Evolutionary conservation across 1,139 yeast genomes (phyloP).

Genomic region (Oligophagozyma castellii): DNA sequence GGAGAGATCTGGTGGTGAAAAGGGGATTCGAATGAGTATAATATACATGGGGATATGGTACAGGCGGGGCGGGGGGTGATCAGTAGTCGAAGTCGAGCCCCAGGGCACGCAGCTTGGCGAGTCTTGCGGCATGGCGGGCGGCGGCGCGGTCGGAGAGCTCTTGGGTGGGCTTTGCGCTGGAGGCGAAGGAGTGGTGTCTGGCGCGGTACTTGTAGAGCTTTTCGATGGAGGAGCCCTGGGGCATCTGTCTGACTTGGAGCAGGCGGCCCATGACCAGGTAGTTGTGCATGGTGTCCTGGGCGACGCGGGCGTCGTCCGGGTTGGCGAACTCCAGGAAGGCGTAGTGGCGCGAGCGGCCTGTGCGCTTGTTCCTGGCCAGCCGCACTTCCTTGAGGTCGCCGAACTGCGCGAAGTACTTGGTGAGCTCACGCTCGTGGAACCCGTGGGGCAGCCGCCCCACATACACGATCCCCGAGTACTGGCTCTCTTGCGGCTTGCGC

Average conservation of each 20-base stretch:
- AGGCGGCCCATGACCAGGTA: constrained; percentile 82
- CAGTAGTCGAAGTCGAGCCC: constrained; percentile 14
- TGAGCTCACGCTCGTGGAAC: constrained; percentile 66
- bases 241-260: constrained; percentile 45
- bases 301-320: constrained; percentile 67
- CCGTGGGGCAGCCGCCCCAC: constrained; percentile 90
- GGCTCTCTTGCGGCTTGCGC: constrained; percentile 8
- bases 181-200: too few species aligned
- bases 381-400: constrained; percentile 70
- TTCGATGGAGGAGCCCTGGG: constrained; percentile 35
- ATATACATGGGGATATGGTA: too few species aligned
- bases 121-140: constrained; percentile 24
- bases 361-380: constrained; percentile 75
- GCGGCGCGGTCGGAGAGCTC: constrained; percentile 29
- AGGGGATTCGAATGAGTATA: too few species aligned
- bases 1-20: too few species aligned
- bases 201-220: constrained; percentile 47
- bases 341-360: constrained; percentile 87
- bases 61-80: too few species aligned
- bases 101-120: constrained; percentile 20
- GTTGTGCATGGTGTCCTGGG: constrained; percentile 92
- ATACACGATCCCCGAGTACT: constrained; percentile 53
- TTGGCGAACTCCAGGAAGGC: constrained; percentile 78
- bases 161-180: constrained; percentile 30
- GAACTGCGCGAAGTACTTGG: constrained; percentile 74